A percentile compares a stretch with the other conserved stretches of the same genome.
phyloP scores from a whole-genome alignment of 331 rosid genomes.

The Pyracantha coccinea region DNA sequence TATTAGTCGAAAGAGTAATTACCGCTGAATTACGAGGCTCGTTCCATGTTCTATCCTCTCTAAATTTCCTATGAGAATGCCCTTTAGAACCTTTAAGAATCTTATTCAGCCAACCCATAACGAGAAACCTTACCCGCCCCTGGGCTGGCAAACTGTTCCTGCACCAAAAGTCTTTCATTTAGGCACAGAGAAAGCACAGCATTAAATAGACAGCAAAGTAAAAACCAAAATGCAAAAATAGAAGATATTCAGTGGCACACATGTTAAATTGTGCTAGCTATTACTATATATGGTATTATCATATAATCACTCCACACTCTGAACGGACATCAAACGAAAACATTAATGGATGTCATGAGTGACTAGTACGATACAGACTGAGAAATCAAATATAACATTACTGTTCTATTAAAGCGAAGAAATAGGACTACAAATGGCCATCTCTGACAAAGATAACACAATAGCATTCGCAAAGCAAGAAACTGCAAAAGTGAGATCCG shows the following conservation, averaged over 20 bases:
- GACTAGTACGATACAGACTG: neutral
- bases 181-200: neutral
- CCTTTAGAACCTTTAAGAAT: conserved; percentile 60
- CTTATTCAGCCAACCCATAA: conserved; percentile 78
- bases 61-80: conserved; percentile 37
- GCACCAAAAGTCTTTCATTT: conserved; percentile 17
- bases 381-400: neutral
- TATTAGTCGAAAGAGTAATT: conserved; percentile 5
- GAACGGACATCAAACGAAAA: neutral
- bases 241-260: neutral
- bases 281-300: neutral
- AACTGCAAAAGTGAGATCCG: neutral
- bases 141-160: conserved; percentile 27
- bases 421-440: neutral
- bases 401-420: neutral
- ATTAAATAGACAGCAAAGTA: neutral
- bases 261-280: neutral
- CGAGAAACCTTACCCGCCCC: conserved; percentile 15
- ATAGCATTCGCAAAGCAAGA: neutral
- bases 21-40: conserved; percentile 51
- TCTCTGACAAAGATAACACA: neutral
- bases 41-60: conserved; percentile 43
- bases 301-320: neutral
- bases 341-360: neutral
- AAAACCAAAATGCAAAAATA: neutral